Evolutionary conservation across 2,329 filamentous ascomycete genomes (phyloP), one percentile per base, ranked within the genome.

Genomic region (Arthroderma sp.): DNA sequence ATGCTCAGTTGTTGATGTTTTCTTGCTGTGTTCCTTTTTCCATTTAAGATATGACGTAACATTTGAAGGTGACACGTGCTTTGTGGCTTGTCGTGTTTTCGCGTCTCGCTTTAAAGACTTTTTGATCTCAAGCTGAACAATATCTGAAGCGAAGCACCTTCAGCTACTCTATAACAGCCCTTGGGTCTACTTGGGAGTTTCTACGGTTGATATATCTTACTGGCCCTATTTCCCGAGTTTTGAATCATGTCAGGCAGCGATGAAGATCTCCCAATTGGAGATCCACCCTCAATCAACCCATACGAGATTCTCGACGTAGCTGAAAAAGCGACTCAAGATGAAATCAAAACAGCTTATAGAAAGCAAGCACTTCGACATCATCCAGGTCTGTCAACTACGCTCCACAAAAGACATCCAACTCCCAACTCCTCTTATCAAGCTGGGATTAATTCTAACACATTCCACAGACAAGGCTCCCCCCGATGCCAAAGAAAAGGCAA

Each of bases 301-400:
- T 98, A 98, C 58, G 75, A 80, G 55, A 77, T 89, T 44, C 78
- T 98, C 6, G 75, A 71, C 22, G 63, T 98, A 36, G 73, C 80
- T 33, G 77, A 77, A 49, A 69, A 75, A 43, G 87, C 87, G 9
- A 84, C 83, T 0, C 68, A 78, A 36, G 79, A 86, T 50, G 77
- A 94, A 56, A 76, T 98, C 67, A 95, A 93, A 62, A 79, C 78
- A 11, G 86, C 89, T 11, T 98, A 98, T 69, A 83, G 86, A 59
- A 94, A 93, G 62, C 78, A 83, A 42, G 91, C 91, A 3, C 72
- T 98, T 48, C 87, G 80, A 62, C 77, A 88, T 55, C 91, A 98
- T 57, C 85, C 85, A 55, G 83, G 83, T 89, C 74, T 54, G 66
- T 4, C 6, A 4, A 38, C 47, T 44, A 29, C 28, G 6, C 29